Base-by-base conservation (phyloP, 805 yeast genomes). In the Schwanniomyces polymorphus region DNA sequence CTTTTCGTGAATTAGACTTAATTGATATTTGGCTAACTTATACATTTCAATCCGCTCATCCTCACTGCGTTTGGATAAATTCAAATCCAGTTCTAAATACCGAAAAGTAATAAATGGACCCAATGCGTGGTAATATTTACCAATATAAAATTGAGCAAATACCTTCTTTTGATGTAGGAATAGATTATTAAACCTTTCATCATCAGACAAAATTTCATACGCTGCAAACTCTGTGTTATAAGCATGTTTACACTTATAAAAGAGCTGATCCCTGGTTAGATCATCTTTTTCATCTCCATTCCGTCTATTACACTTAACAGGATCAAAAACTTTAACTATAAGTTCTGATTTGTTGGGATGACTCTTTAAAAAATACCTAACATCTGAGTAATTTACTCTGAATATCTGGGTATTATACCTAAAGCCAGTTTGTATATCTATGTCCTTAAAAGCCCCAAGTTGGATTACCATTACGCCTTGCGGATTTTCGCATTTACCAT, bases 371-470 rank as follows among this genome's bases (percentile, higher is more conserved):
- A 26, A 26, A 3, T 7, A 6, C 11, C 9, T 16, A 16, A 39
- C 11, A 12, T 12, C 29, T 10, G 10, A 23, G 28, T 16, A 14
- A 7, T 39, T 28, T 6, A 39, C 33, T 26, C 14, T 39, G 33
- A 26, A 39, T 14, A 39, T 27, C 23, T 39, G 42, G n/a, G 42
- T 26, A 39, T 26, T 26, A 18, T 26, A 39, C 5, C 7, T 26
- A 39, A 39, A 39, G 21, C 42, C 42, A 14, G 33, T 26, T 27
- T 39, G 42, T 17, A 39, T 31, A 39, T 39, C 42, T 23, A 39
- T 39, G 6, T 39, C 31, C 11, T 25, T 26, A 23, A 39, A 39
- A 7, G 11, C 18, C 8, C 33, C 42, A 14, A 39, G 42, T 4
- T 12, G 8, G 12, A 39, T 39, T 9, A 17, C n/a, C 3, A 12